phyloP scores from a whole-genome alignment of 1,284 basidiomycete genomes.

The Papiliotrema laurentii region DNA sequence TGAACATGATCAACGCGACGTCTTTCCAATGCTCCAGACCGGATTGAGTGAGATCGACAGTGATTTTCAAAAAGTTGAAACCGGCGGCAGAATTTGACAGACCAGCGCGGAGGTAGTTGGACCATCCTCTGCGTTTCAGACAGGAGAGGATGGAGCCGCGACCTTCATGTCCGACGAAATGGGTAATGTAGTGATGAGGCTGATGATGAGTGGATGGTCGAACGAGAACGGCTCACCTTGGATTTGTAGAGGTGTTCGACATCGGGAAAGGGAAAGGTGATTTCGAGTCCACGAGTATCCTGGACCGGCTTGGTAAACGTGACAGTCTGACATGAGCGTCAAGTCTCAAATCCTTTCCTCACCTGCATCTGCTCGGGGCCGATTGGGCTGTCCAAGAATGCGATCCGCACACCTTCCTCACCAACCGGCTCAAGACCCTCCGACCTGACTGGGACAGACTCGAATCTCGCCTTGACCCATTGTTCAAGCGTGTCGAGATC shows the following conservation, averaged over 20 bases:
- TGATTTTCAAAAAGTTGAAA: conserved; percentile 86
- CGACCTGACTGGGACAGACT: conserved; percentile 37
- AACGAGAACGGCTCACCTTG: conserved; percentile 50
- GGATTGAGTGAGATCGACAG: conserved; percentile 73
- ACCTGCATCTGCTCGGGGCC: conserved; percentile 70
- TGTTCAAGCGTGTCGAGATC: conserved; percentile 42
- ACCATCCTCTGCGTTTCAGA: conserved; percentile 89
- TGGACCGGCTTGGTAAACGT: conserved; percentile 87
- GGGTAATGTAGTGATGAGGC: conserved; percentile 74
- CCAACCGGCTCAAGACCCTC: conserved; percentile 33
- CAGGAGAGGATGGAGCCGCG: conserved; percentile 88
- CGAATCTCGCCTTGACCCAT: conserved; percentile 44
- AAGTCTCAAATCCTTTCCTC: conserved; percentile 33
- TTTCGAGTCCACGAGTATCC: conserved; percentile 79
- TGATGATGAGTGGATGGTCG: conserved; percentile 20
- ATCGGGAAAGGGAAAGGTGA: conserved; percentile 84
- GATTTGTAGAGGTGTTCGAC: conserved; percentile 72
- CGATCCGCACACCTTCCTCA: conserved; percentile 38
- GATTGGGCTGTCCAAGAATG: conserved; percentile 72
- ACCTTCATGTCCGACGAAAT: conserved; percentile 95
- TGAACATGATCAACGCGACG: conserved; percentile 70
- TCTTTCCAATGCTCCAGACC: conserved; percentile 81
- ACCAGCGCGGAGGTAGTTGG: conserved; percentile 71
- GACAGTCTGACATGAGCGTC: conserved; percentile 58
- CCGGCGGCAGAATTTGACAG: conserved; percentile 63